A percentile compares a stretch with the other conserved stretches of the same genome.
Conservation (phyloP, 345 rosid genomes). For the Eucalyptus grandis region DNA sequence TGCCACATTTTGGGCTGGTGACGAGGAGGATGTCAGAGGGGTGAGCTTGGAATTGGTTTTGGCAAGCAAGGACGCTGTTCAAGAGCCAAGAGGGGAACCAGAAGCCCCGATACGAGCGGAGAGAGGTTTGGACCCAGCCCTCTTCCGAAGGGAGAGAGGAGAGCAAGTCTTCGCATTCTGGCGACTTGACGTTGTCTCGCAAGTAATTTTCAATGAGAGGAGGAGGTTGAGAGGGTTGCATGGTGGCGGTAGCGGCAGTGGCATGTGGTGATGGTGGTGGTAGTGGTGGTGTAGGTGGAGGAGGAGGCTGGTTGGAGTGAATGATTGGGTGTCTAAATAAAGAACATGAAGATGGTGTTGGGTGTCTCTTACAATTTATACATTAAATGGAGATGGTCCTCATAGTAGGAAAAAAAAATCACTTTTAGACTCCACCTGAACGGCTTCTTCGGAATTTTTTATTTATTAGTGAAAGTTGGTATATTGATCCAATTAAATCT, state of each 20-base stretch:
- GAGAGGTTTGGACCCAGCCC: not conserved
- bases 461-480: no score
- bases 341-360: no score
- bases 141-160: not conserved
- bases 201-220: not conserved
- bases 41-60: not conserved
- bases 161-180: not conserved
- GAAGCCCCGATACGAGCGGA: not conserved
- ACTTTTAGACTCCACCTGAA: no score
- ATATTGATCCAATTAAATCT: no score
- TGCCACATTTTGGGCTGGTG: not conserved
- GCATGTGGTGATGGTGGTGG: no score
- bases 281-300: no score
- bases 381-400: no score
- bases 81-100: not conserved
- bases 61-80: not conserved
- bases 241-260: not conserved
- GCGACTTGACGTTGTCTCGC: not conserved
- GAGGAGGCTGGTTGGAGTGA: no score
- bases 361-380: no score
- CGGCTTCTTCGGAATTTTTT: no score
- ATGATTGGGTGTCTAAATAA: no score
- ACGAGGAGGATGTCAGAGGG: not conserved
- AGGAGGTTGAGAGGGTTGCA: not conserved
- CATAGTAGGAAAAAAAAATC: no score